Evolutionary conservation across 805 yeast species (phyloP).

Genomic region (Candida incommunis): DNA sequence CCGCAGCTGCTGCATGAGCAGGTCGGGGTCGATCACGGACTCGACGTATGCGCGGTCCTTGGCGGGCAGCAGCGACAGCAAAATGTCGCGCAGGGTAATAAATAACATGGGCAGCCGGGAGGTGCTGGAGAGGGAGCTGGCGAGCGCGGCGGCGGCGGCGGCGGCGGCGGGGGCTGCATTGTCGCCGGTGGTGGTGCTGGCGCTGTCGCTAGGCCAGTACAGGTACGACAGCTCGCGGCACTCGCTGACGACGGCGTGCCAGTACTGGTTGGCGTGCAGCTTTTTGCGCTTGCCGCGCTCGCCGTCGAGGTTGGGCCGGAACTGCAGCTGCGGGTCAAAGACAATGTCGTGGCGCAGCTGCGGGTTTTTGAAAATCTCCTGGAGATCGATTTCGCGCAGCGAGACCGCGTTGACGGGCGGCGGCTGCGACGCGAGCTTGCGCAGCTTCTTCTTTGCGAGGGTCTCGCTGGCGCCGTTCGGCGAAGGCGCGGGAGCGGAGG

Average conservation of each 20-base stretch:
- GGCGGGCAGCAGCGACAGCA: conserved; percentile 60
- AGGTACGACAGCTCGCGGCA: conserved; percentile 26
- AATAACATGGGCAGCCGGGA: conserved; percentile 54
- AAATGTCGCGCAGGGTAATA: conserved; percentile 62
- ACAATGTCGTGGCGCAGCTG: conserved; percentile 86
- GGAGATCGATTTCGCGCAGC: conserved; percentile 72
- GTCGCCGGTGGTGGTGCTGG: conserved; percentile 4
- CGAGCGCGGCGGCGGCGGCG: neutral
- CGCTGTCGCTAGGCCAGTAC: neutral
- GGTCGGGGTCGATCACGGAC: conserved; percentile 62
- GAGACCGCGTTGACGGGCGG: conserved; percentile 80
- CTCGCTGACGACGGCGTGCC: conserved; percentile 65
- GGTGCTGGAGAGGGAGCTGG: too few species aligned
- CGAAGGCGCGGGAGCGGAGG: too few species aligned
- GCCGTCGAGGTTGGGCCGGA: conserved; percentile 82
- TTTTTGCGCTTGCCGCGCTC: conserved; percentile 77
- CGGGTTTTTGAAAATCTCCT: conserved; percentile 81
- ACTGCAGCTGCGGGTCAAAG: conserved; percentile 84
- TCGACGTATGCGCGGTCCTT: conserved; percentile 55
- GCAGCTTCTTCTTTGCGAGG: conserved; percentile 6
- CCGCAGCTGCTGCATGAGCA: conserved; percentile 59
- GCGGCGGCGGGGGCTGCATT: neutral
- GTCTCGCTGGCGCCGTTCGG: neutral
- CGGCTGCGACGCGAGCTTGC: conserved; percentile 23
- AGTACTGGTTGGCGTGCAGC: conserved; percentile 62